These are phyloP conservation scores for Penicillium bialowiezense DNA, from an alignment of 495 filamentous ascomycete species.

Conservation along the genomic window DNA sequence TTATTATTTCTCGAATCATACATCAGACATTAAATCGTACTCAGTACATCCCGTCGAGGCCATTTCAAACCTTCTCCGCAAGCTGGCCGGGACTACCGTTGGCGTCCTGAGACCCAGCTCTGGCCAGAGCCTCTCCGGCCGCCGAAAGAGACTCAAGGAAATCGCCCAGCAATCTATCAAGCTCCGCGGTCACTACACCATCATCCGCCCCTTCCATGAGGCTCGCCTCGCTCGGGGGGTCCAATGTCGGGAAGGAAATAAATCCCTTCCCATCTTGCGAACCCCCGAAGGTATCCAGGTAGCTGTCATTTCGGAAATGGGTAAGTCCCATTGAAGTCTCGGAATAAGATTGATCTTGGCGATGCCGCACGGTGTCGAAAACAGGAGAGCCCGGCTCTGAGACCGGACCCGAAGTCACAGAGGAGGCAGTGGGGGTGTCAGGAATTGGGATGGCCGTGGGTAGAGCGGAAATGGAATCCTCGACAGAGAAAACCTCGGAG, in stretches of 20 bases:
- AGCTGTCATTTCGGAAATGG: background rate
- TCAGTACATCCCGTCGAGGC: background rate
- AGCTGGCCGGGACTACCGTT: slow-evolving; percentile 4
- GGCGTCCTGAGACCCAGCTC: slow-evolving; percentile 7
- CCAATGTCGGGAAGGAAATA: slow-evolving; percentile 32
- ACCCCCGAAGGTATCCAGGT: background rate
- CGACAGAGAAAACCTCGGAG: slow-evolving; percentile 1
- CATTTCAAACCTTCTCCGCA: slow-evolving; percentile 10
- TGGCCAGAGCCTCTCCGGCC: slow-evolving; percentile 33
- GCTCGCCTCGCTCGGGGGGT: slow-evolving; percentile 33
- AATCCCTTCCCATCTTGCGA: slow-evolving; percentile 6
- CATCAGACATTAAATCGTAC: background rate
- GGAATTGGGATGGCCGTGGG: slow-evolving; percentile 14
- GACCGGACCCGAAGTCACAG: slow-evolving; percentile 2
- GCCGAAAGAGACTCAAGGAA: slow-evolving; percentile 38
- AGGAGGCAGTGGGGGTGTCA: slow-evolving; percentile 6
- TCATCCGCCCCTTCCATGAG: slow-evolving; percentile 36
- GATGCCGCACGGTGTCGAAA: slow-evolving; percentile 27
- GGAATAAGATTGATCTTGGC: slow-evolving; percentile 9
- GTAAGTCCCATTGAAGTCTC: background rate
- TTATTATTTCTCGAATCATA: background rate
- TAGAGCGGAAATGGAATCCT: slow-evolving; percentile 7
- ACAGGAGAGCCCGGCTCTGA: slow-evolving; percentile 30
- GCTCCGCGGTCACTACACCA: slow-evolving; percentile 28
- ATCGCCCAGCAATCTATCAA: slow-evolving; percentile 38